Base-by-base conservation (phyloP, 176 grass and related monocot genomes). In the Bromus sterilis region DNA sequence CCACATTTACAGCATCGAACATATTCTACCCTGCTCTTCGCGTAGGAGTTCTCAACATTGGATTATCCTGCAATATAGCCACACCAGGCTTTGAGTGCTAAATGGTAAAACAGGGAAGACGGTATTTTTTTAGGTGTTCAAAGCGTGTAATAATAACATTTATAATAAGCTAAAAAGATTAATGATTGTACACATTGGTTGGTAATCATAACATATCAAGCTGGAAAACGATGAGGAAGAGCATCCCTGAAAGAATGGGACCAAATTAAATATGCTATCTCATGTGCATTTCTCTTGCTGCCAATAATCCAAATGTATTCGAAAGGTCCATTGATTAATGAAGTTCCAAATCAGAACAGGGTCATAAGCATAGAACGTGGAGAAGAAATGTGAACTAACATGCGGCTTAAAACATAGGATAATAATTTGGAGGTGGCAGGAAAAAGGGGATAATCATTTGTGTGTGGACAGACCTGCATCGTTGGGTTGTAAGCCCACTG, bases 401-500 rank as follows among this genome's bases (percentile, higher is more conserved):
- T 32, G 42, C 42, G 49, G 8, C 42, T 49, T 71, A 46, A 71
- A 40, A 46, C 25, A 15, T 71, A 46, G 40, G 28, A 18, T 30
- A 71, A 10, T 30, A 46, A 46, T 18, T 71, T 71, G 26, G 25
- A 71, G 14, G 67, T 7, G 7, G 7, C 8, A 44, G 46, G 13
- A 71, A 71, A 71, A 29, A 71, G 26, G 24, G 13, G 37, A 29
- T 44, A 29, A 7, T 4, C 68, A 71, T 46, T 46, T 71, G 39
- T 63, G 61, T 71, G 40, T 4, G 40, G 46, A 76, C 39, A 48
- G 29, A 95, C 96, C 93, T 95, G 96, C 73, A 91, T 59, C 64
- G 92, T 91, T 86, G 88, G 84, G 78, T 94, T 92, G 82, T 95
- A 98, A 86, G 87, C 88, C 96, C 93, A 95, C 77, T 98, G 96